Evolutionary conservation across 495 filamentous ascomycete species (phyloP).

Genomic region (Tirmania nivea): DNA sequence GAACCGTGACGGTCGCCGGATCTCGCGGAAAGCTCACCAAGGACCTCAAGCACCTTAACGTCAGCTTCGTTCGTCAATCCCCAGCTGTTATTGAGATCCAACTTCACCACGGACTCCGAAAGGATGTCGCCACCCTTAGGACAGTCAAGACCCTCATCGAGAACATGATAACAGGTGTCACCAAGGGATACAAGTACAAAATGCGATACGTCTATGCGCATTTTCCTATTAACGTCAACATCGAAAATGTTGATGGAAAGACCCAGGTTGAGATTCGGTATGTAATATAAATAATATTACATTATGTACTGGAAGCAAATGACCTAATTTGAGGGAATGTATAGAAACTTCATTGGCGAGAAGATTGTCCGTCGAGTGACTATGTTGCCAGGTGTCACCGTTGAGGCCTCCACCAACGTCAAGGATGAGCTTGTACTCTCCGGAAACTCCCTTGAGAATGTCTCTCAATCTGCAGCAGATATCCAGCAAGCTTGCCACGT

Average conservation of each 20-base stretch:
- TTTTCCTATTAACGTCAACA: conserved; percentile 99
- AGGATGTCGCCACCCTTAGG: conserved; percentile 91
- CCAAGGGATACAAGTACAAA: conserved; percentile 99
- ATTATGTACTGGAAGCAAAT: background rate
- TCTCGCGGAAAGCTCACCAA: conserved; percentile 87
- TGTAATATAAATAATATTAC: conserved; percentile 17
- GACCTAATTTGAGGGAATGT: conserved; percentile 5
- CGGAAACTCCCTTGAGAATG: conserved; percentile 88
- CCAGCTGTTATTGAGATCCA: conserved; percentile 77
- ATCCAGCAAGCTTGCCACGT: conserved; percentile 99
- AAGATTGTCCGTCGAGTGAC: conserved; percentile 88
- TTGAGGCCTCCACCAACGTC: conserved; percentile 66
- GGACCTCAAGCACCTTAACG: conserved; percentile 85
- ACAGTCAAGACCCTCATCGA: conserved; percentile 93
- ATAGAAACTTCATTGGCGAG: conserved; percentile 96
- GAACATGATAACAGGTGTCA: conserved; percentile 95
- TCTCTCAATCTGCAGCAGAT: conserved; percentile 92
- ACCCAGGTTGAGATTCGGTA: conserved; percentile 94
- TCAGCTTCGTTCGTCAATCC: conserved; percentile 74
- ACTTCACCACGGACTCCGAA: conserved; percentile 90
- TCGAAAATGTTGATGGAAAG: conserved; percentile 65
- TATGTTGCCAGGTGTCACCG: conserved; percentile 74
- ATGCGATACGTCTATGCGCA: conserved; percentile 99
- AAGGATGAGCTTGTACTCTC: conserved; percentile 90
- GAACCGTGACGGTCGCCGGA: conserved; percentile 86